These are phyloP conservation scores for Aspergillus pseudonomiae DNA, from an alignment of 2,329 filamentous ascomycete genomes.

Conservation along the genomic window DNA sequence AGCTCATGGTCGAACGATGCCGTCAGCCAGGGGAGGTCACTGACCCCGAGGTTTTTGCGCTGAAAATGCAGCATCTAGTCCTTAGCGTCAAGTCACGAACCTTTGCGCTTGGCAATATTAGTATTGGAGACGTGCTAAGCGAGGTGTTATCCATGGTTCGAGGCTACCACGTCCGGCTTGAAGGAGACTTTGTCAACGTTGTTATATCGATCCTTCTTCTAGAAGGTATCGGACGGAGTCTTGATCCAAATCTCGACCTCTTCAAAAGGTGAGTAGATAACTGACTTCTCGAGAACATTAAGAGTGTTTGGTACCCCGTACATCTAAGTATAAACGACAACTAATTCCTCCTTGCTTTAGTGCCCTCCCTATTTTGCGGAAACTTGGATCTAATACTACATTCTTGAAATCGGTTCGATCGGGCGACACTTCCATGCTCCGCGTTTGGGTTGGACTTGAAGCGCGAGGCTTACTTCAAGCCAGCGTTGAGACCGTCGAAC, in stretches of 20 bases:
- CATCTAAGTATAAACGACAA: conserved; percentile 7
- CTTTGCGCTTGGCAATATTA: conserved; percentile 88
- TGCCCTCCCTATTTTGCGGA: conserved; percentile 84
- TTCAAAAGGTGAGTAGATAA: conserved; percentile 65
- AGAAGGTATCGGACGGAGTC: conserved; percentile 85
- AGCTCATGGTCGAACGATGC: conserved; percentile 94
- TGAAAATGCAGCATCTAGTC: conserved; percentile 97
- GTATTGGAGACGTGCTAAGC: conserved; percentile 92
- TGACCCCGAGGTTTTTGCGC: conserved; percentile 84
- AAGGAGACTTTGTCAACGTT: conserved; percentile 98
- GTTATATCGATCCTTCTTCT: conserved; percentile 91
- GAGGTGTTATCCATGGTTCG: conserved; percentile 91
- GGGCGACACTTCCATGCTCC: conserved; percentile 81
- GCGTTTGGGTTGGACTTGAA: conserved; percentile 90
- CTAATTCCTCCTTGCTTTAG: conserved; percentile 51
- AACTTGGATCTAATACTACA: conserved; percentile 69
- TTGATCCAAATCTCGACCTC: conserved; percentile 86
- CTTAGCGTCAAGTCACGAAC: conserved; percentile 87
- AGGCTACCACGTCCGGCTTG: conserved; percentile 85
- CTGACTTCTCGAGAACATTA: background rate
- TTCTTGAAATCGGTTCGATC: conserved; percentile 65
- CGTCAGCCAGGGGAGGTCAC: conserved; percentile 89
- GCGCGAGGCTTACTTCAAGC: conserved; percentile 86
- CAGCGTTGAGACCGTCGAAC: conserved; percentile 85
- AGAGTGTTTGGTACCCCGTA: background rate